Percentiles rank a stretch among this genome's conserved stretches.
Conservation (phyloP, 2,329 filamentous ascomycete species). For the Raffaelea deltoideospora region DNA sequence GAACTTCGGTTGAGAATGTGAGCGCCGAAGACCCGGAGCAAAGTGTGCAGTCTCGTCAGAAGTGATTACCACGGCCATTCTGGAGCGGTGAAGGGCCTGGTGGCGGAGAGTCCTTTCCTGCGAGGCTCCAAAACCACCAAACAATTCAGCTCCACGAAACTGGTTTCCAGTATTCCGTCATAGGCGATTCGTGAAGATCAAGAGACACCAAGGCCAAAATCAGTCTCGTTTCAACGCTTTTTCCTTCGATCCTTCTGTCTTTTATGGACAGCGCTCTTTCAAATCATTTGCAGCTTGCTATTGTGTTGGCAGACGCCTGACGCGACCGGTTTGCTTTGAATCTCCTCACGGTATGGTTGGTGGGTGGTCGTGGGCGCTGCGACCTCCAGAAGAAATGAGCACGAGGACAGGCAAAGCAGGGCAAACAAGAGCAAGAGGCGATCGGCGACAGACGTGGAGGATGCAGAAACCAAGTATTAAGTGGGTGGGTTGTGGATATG, state of each 20-base stretch:
- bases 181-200: too few species aligned
- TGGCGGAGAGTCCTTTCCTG: constrained; percentile 1
- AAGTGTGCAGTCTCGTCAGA: constrained; percentile 45
- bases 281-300: too few species aligned
- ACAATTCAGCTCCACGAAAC: constrained; percentile 14
- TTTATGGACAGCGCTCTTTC: too few species aligned
- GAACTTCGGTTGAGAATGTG: constrained; percentile 46
- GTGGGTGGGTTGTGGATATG: too few species aligned
- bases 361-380: neutral
- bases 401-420: neutral
- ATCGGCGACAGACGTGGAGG: too few species aligned
- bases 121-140: constrained; percentile 13
- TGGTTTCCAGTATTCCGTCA: neutral
- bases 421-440: neutral
- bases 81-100: constrained; percentile 2
- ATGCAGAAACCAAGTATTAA: too few species aligned
- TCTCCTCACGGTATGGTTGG: too few species aligned
- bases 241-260: too few species aligned
- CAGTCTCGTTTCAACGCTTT: too few species aligned
- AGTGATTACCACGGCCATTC: constrained; percentile 40
- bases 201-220: too few species aligned
- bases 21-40: constrained; percentile 38
- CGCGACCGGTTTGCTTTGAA: too few species aligned
- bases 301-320: too few species aligned
- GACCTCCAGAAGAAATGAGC: neutral